These are phyloP conservation scores for Leccinum fibrillosum DNA, from an alignment of 768 basidiomycete genomes.

Conservation along the genomic window DNA sequence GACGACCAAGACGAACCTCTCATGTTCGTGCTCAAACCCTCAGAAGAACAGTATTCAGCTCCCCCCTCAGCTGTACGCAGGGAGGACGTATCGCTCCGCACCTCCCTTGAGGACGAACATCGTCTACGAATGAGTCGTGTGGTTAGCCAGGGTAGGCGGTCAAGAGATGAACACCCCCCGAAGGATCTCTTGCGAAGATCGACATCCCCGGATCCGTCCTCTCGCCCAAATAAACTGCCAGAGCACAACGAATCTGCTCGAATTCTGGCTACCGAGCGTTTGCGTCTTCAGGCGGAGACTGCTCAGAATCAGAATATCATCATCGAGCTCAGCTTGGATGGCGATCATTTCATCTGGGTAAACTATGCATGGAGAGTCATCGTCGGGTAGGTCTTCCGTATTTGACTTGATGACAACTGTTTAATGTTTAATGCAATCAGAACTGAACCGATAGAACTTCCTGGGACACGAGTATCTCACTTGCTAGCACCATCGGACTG, in stretches of 20 bases:
- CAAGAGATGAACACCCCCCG: conserved; percentile 54
- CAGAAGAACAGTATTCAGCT: conserved; percentile 51
- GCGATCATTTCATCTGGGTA: conserved; percentile 92
- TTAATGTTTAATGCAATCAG: conserved; percentile 40
- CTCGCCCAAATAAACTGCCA: conserved; percentile 44
- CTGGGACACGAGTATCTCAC: conserved; percentile 77
- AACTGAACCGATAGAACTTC: conserved; percentile 74
- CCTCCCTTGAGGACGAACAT: conserved; percentile 31
- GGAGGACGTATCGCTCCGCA: conserved; percentile 37
- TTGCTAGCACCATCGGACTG: conserved; percentile 78
- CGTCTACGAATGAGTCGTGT: conserved; percentile 48
- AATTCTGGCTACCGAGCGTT: conserved; percentile 82
- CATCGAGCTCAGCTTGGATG: conserved; percentile 90
- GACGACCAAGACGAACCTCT: conserved; percentile 89
- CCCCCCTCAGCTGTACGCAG: conserved; percentile 38
- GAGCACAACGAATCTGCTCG: conserved; percentile 74
- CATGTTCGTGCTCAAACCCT: conserved; percentile 90
- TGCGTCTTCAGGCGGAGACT: conserved; percentile 88
- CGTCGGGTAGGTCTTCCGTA: conserved; percentile 61
- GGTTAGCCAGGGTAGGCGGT: conserved; percentile 48
- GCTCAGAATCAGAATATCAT: conserved; percentile 96
- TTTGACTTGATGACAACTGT: neutral
- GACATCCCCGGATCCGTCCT: conserved; percentile 34
- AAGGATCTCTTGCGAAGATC: conserved; percentile 44
- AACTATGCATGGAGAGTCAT: conserved; percentile 95